Evolutionary conservation across 371 early-diverging fungal species (phyloP).

Genomic region (Syncephalis fuscata): DNA sequence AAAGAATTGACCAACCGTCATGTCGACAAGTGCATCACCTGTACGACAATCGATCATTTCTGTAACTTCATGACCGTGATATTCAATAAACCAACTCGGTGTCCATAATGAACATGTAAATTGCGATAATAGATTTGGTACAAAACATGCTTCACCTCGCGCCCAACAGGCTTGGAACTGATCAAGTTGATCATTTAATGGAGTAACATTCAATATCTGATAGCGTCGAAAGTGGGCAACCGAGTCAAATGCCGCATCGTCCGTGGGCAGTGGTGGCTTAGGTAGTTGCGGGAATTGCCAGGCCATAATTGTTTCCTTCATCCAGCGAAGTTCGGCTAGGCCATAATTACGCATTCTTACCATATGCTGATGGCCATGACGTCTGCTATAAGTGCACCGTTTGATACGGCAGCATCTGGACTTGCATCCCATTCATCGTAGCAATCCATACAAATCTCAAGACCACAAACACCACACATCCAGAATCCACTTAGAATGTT

Average conservation of each 20-base stretch:
- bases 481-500: slow-evolving; percentile 25
- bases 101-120: slow-evolving; percentile 14
- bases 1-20: slow-evolving; percentile 21
- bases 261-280: background rate
- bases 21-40: slow-evolving; percentile 1
- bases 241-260: background rate
- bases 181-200: slow-evolving; percentile 4
- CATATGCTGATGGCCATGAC: slow-evolving; percentile 18
- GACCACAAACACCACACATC: slow-evolving; percentile 29
- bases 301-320: slow-evolving; percentile 1
- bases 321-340: slow-evolving; percentile 4
- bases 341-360: slow-evolving; percentile 11
- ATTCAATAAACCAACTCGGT: slow-evolving; percentile 15
- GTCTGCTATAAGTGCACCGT: slow-evolving; percentile 6
- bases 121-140: slow-evolving; percentile 10
- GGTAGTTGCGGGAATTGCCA: background rate
- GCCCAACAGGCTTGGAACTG: slow-evolving; percentile 21
- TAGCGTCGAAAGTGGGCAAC: background rate
- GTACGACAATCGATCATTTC: slow-evolving; percentile 21
- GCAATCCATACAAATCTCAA: slow-evolving; percentile 36
- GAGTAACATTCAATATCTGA: background rate
- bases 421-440: slow-evolving; percentile 13
- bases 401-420: background rate
- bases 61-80: slow-evolving; percentile 16
- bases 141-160: slow-evolving; percentile 18